phyloP scores from a whole-genome alignment of 2,329 filamentous ascomycete species.

The Nigrospora sphaerica region DNA sequence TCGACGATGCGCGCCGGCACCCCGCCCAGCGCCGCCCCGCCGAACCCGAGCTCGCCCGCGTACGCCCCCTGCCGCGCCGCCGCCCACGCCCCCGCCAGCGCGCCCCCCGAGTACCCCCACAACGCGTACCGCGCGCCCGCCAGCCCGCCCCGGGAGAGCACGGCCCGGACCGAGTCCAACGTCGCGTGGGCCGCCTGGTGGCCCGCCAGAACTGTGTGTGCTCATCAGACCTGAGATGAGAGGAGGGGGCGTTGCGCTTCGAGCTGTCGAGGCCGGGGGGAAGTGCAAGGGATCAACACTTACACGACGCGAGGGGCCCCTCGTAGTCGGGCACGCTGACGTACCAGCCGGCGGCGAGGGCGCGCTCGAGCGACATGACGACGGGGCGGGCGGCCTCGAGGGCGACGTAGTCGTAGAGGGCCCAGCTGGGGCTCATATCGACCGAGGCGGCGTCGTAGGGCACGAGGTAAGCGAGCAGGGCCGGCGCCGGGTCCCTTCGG shows the following conservation, averaged over 20 bases:
- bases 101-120: conserved; percentile 49
- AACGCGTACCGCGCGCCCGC: conserved; percentile 26
- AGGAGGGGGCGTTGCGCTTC: too few species aligned
- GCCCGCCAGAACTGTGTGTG: background rate
- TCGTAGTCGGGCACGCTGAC: conserved; percentile 39
- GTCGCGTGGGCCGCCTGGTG: conserved; percentile 29
- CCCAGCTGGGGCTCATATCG: conserved; percentile 29
- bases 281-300: conserved; percentile 6
- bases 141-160: conserved; percentile 12
- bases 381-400: conserved; percentile 1
- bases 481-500: background rate
- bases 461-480: conserved; percentile 33
- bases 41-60: conserved; percentile 1
- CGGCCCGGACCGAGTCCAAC: conserved; percentile 34
- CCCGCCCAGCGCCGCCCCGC: background rate
- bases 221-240: too few species aligned
- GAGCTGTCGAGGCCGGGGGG: too few species aligned
- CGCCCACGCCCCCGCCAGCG: conserved; percentile 16
- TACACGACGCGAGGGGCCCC: conserved; percentile 32
- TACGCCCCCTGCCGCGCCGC: conserved; percentile 1
- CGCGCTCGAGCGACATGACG: conserved; percentile 21
- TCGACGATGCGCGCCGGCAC: background rate
- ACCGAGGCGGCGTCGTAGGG: conserved; percentile 30
- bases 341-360: conserved; percentile 33
- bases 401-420: conserved; percentile 13